Evolutionary conservation across 306 rosid species (phyloP), one percentile per base, ranked within the genome.

Genomic region (Echinosophora koreensis): DNA sequence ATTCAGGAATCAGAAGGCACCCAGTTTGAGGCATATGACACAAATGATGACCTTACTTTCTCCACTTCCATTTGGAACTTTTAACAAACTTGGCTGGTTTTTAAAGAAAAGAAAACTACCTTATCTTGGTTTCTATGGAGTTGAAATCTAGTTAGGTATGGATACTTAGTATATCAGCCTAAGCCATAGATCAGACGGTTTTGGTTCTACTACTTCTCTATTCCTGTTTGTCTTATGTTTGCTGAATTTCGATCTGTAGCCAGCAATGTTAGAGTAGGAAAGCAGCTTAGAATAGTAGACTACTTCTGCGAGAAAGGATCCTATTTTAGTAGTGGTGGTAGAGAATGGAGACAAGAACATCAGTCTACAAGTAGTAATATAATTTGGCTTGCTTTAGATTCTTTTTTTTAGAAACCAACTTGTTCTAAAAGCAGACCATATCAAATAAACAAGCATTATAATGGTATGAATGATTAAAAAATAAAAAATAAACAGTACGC

Each of bases 11-110:
- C 82, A 69, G 90, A 84, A 76, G 68, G 72, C 50, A 77, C 67
- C 9, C 83, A 81, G 71, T 77, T 88, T 59, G 90, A 87, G 68
- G 76, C 80, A 62, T 86, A 83, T 64, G 90, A 92, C 66, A 68
- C 57, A 38, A 76, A 66, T 72, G 96, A 93, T 64, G 93, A 91
- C 17, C 85, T 84, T 34, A 49, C 78, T 64, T 91, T 89, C 77
- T 83, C 92, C 71, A 41, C 92, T 76, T 89, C 97, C 74, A 83
- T 89, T 83, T 89, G 97, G 97, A 76, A 95, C 83, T 95, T 90
- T 35, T 84, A 70, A 89, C 79, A 83, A 61, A 77, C 83, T 41
- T 34, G 5, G 46, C 75, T 42, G 49, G 50, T 65, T 75, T 65
- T 76, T 62, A 11, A 46, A 67, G 54, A 74, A 15, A 61, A 61